Base-by-base conservation (phyloP, 2,329 filamentous ascomycete genomes). In the Diaporthe ampelina region DNA sequence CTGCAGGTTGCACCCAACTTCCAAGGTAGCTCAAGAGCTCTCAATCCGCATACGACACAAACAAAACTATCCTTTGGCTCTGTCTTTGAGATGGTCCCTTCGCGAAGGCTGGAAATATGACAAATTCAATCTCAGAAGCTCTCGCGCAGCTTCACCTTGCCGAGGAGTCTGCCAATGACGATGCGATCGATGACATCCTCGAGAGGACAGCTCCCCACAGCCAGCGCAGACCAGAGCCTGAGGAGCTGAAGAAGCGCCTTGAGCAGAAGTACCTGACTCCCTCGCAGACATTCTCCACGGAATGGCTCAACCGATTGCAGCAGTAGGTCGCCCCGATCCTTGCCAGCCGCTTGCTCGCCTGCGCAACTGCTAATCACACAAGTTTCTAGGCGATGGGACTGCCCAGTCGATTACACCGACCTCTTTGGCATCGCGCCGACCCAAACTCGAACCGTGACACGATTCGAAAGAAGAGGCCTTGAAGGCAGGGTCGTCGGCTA, bases 401-500 rank as follows among this genome's bases (percentile, higher is more conserved):
- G 91, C 73, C 91, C 94, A 5, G 90, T 92, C 50, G 93, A 98
- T 79, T 94, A 95, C 81, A 90, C 91, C n/a, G 92, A 95, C 73
- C 89, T 98, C 24, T 98, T 97, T 83, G 91, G 93, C 76, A 89
- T 98, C 72, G 95, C 95, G 1, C 94, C 95, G 4, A 97, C 96
- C 0, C 97, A 98, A 84, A 96, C 95, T 21, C 91, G 97, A 74
- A 98, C 95, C n/a, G 93, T 98, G 78, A 98, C 95, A 37, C 92
- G 97, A 40, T 99, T 99, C 82, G 93, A 92, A 58, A 90, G 97
- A 72, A 95, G 98, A 83, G 97, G 97, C 8, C 88, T 98, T 19
- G 95, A 98, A 84, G 97, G 97, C 29, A 91, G 93, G 70, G 96
- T 99, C 32, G 97, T 94, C 11, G 95, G 95, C 68, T 98, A 99